These are phyloP conservation scores for Cladosporium sp. DNA, from an alignment of 2,329 filamentous ascomycete genomes.

Conservation along the genomic window DNA sequence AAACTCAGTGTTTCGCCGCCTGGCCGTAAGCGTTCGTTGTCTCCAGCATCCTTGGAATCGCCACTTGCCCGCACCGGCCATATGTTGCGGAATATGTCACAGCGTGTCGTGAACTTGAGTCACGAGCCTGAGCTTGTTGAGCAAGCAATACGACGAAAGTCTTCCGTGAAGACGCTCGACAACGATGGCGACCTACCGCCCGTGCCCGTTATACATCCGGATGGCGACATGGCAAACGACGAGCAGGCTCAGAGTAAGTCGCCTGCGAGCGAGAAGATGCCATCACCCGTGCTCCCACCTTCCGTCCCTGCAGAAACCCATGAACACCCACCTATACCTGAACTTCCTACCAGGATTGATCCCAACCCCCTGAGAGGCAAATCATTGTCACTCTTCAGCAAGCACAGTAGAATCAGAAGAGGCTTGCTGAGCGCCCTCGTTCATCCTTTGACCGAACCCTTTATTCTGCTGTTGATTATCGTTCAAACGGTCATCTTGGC, in stretches of 20 bases:
- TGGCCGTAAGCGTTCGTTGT: constrained; percentile 44
- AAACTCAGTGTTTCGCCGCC: constrained; percentile 53
- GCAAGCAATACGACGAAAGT: constrained; percentile 59
- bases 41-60: constrained; percentile 38
- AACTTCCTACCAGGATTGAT: constrained; percentile 25
- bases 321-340: background rate
- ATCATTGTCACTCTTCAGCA: constrained; percentile 76
- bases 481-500: constrained; percentile 84
- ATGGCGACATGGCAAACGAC: constrained; percentile 17
- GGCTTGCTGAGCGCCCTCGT: constrained; percentile 78
- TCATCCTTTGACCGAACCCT: constrained; percentile 78
- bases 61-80: constrained; percentile 47
- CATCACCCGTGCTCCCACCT: constrained; percentile 26
- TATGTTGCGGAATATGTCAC: constrained; percentile 70
- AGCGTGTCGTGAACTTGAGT: constrained; percentile 95
- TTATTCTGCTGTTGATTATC: constrained; percentile 81
- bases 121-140: constrained; percentile 80
- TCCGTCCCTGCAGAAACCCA: constrained; percentile 4
- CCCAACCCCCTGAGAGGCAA: constrained; percentile 80
- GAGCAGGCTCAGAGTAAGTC: constrained; percentile 23
- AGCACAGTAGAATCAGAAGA: constrained; percentile 68
- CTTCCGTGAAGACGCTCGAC: constrained; percentile 40
- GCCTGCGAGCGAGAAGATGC: constrained; percentile 28
- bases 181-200: constrained; percentile 17
- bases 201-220: constrained; percentile 35